Conservation (phyloP, 495 filamentous ascomycete genomes). For the Achaetomiella virescens region DNA sequence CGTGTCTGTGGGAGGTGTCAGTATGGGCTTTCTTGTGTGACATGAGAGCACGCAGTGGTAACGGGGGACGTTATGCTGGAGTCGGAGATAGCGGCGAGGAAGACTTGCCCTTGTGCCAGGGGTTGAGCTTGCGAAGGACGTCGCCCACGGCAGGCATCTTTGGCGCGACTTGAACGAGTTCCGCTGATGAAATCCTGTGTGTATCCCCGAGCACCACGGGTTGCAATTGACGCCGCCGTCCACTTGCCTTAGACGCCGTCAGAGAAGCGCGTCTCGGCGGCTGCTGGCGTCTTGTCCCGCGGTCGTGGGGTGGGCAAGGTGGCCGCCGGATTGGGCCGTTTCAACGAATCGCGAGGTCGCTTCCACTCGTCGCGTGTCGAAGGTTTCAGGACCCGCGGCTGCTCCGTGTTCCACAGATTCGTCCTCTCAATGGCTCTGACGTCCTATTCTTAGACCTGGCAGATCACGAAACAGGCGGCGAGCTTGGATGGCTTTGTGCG, state of each 20-base stretch:
- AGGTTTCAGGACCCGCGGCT: not conserved
- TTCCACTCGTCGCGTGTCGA: not conserved
- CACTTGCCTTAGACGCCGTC: conserved; percentile 16
- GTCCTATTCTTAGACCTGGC: conserved; percentile 3
- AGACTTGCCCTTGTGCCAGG: conserved; percentile 26
- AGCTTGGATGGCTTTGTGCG: not conserved
- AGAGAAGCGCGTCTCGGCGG: conserved; percentile 13
- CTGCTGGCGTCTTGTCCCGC: not conserved
- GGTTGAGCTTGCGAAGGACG: conserved; percentile 22
- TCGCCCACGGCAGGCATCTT: conserved; percentile 23
- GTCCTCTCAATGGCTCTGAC: not conserved
- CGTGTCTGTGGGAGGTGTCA: conserved; percentile 9
- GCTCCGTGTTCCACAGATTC: conserved; percentile 2
- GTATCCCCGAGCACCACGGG: not conserved
- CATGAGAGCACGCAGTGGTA: conserved; percentile 1
- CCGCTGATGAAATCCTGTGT: not conserved
- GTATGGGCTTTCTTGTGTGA: conserved; percentile 3
- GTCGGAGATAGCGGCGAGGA: not conserved
- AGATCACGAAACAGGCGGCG: not conserved
- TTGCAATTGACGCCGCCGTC: not conserved
- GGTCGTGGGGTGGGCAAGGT: not conserved
- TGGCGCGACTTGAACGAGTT: not conserved
- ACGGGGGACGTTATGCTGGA: not conserved
- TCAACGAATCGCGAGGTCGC: conserved; percentile 4
- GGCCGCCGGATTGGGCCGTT: conserved; percentile 7